These are phyloP conservation scores for Pelagomonas calceolata DNA, from an alignment of 108 stramenopile genomes.

Conservation along the genomic window DNA sequence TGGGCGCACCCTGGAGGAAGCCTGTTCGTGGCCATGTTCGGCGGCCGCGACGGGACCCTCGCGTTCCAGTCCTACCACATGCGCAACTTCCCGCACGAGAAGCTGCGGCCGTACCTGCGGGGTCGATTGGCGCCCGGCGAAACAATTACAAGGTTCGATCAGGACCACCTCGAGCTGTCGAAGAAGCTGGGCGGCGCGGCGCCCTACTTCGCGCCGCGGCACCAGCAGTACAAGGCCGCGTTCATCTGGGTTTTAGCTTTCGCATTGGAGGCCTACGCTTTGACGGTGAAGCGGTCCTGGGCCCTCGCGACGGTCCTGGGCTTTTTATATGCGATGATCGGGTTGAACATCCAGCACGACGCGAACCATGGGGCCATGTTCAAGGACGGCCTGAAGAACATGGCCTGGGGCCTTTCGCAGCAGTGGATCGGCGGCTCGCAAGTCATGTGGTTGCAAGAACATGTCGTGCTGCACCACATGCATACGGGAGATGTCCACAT, in stretches of 20 bases:
- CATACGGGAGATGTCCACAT: conserved; percentile 3
- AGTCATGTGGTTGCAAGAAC: conserved; percentile 23
- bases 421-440: conserved; percentile 22
- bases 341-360: conserved; percentile 83
- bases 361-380: conserved; percentile 70
- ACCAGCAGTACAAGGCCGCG: not conserved
- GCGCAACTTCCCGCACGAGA: conserved; percentile 9
- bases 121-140: not conserved
- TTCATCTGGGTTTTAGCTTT: not conserved
- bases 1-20: conserved; percentile 13
- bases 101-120: not conserved
- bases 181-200: not conserved
- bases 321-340: not conserved
- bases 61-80: conserved; percentile 23
- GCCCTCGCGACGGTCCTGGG: not conserved
- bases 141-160: not conserved
- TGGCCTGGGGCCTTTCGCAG: conserved; percentile 14
- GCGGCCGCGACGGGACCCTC: conserved; percentile 22
- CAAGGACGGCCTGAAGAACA: conserved; percentile 3
- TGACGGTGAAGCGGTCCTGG: not conserved
- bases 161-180: not conserved
- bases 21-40: conserved; percentile 12
- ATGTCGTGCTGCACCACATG: conserved; percentile 25
- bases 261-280: conserved; percentile 7
- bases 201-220: conserved; percentile 11